Evolutionary conservation across 257 asterid genomes (phyloP), one percentile per base, ranked within the genome.

Genomic region (Gynochthodes officinalis): DNA sequence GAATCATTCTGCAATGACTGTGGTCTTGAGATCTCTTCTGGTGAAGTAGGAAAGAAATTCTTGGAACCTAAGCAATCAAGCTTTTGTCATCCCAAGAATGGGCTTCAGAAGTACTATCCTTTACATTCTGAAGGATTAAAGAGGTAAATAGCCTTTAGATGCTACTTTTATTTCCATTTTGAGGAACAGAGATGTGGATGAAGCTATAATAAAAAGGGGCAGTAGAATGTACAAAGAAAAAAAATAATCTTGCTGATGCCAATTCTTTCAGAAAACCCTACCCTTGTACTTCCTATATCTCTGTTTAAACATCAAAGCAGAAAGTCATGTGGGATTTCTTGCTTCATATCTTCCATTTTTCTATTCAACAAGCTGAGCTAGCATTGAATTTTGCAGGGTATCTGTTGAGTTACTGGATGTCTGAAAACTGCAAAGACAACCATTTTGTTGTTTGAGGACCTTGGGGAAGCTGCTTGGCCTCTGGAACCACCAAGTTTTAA

Each of bases 1-100:
- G 95, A 86, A 82, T 82, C 93, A 77, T 90, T 94, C 63, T 91
- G 90, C 79, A 55, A 52, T 32, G 96, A 87, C 73, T 88, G 89
- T 78, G 96, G 85, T 66, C 82, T 91, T 50, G 85, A 88, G 77
- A 87, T 73, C 55, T 84, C 87, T 58, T 61, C 74, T 23, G 90
- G 79, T 75, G 96, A 76, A 79, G 77, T 64, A 39, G 93, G 85
- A 76, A 87, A 83, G 72, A 87, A 81, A 65, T 87, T 83, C 46
- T 65, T 85, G 69, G 78, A 87, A 71, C 77, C 88, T 78, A 91
- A 89, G 86, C 95, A 86, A 78, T 61, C 85, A 73, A 80, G 73
- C 72, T 75, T 76, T 67, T 74, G 71, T 69, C 81, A 81, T 78
- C 85, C 87, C 76, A 75, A 86, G 53, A 81, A 78, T 68, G 84